phyloP scores from a whole-genome alignment of 2,329 filamentous ascomycete genomes.

The Raffaelea albimanens region DNA sequence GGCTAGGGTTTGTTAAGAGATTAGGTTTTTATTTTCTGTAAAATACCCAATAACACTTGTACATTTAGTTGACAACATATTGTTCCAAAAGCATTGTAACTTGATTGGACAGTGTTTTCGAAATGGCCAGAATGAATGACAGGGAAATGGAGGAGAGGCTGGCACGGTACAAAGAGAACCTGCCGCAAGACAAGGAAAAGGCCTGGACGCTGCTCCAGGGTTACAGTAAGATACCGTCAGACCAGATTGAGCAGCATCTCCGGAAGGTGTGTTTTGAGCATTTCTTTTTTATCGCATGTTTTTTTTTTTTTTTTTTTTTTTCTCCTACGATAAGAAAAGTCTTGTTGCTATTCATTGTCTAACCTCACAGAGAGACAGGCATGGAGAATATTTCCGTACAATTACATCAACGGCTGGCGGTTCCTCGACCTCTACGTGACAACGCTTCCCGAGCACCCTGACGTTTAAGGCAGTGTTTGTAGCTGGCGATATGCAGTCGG shows the following conservation, averaged over 20 bases:
- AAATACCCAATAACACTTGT: no score
- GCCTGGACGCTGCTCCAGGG: slow-evolving; percentile 14
- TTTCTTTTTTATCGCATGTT: background rate
- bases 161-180: slow-evolving; percentile 6
- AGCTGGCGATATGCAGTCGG: slow-evolving; percentile 17
- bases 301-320: background rate
- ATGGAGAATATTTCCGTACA: slow-evolving; percentile 26
- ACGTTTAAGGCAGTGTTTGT: slow-evolving; percentile 13
- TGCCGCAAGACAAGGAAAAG: slow-evolving; percentile 10
- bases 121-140: background rate
- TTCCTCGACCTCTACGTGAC: slow-evolving; percentile 27
- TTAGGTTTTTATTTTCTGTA: no score
- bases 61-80: no score
- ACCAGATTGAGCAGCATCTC: slow-evolving; percentile 15
- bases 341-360: no score
- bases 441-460: slow-evolving; percentile 19
- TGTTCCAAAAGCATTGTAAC: no score
- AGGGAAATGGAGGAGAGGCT: background rate
- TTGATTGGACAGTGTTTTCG: no score
- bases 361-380: slow-evolving; percentile 22
- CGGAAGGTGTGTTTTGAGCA: slow-evolving; percentile 11
- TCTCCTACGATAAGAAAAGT: background rate
- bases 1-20: no score
- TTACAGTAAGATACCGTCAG: slow-evolving; percentile 15
- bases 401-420: slow-evolving; percentile 28